Evolutionary conservation across 768 basidiomycete genomes (phyloP).

Genomic region (Suillus fuscotomentosus): DNA sequence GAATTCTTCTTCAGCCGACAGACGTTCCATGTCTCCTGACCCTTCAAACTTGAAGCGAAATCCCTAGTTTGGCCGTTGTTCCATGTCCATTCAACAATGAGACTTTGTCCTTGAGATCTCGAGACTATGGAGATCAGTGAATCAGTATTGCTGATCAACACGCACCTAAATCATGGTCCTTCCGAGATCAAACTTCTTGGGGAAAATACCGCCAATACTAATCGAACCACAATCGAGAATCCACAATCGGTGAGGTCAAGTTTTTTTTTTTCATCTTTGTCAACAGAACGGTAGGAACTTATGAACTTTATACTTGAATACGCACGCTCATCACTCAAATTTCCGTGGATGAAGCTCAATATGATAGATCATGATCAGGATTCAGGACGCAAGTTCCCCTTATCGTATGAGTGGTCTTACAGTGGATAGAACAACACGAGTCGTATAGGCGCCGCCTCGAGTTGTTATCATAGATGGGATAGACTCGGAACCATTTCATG

Average conservation of each 20-base stretch:
- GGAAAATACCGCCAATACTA: not conserved
- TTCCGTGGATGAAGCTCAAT: not conserved
- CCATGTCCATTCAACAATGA: too few relatives aligned
- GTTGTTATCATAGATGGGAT: not conserved
- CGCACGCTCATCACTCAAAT: not conserved
- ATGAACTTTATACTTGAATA: not conserved
- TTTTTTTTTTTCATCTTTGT: not conserved
- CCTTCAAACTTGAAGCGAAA: too few relatives aligned
- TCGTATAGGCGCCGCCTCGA: not conserved
- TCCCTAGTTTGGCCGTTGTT: too few relatives aligned
- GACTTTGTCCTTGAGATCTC: not conserved
- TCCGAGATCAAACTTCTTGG: not conserved
- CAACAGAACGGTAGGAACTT: not conserved
- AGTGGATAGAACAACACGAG: not conserved
- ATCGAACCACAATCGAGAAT: not conserved
- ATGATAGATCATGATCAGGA: not conserved
- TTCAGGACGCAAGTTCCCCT: not conserved
- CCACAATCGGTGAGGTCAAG: not conserved
- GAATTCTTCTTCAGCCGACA: too few relatives aligned
- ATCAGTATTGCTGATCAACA: not conserved
- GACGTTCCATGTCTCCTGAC: too few relatives aligned
- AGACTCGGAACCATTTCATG: too few relatives aligned
- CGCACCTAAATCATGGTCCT: not conserved
- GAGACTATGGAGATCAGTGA: not conserved
- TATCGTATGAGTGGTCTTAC: not conserved